phyloP scores from a whole-genome alignment of 2,329 filamentous ascomycete genomes.

The Lecanoromycetidae sp. region DNA sequence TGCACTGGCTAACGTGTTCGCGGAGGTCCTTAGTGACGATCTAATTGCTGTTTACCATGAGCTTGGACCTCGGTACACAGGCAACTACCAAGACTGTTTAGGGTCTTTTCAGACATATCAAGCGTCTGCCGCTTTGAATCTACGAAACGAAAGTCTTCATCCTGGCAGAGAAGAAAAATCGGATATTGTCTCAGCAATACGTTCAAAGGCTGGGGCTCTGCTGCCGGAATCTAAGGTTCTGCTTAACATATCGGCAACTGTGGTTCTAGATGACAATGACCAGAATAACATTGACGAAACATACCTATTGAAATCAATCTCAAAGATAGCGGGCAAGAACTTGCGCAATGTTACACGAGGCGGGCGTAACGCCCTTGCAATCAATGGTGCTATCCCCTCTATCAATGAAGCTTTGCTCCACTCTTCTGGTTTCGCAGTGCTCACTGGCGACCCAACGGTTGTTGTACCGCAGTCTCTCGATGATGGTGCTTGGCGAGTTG shows the following conservation, averaged over 20 bases:
- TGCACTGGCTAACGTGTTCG: constrained; percentile 78
- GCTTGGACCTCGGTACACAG: constrained; percentile 79
- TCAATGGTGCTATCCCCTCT: constrained; percentile 78
- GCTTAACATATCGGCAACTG: constrained; percentile 69
- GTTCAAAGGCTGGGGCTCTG: constrained; percentile 69
- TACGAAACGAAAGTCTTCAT: constrained; percentile 83
- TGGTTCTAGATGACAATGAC: constrained; percentile 71
- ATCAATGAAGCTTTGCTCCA: constrained; percentile 81
- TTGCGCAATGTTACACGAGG: constrained; percentile 58
- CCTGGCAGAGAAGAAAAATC: constrained; percentile 82
- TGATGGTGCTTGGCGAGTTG: constrained; percentile 81
- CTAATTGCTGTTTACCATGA: constrained; percentile 81
- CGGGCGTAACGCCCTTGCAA: constrained; percentile 64
- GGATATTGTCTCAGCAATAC: constrained; percentile 79
- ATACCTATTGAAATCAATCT: constrained; percentile 63
- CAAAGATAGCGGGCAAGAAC: constrained; percentile 55
- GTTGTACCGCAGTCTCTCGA: constrained; percentile 74
- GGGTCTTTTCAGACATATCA: constrained; percentile 94
- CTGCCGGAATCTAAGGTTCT: constrained; percentile 71
- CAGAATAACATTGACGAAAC: constrained; percentile 59
- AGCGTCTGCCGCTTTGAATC: constrained; percentile 77
- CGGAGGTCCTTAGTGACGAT: constrained; percentile 80
- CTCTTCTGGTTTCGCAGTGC: constrained; percentile 64
- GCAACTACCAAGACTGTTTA: constrained; percentile 92
- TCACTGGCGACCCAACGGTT: constrained; percentile 74